These are phyloP conservation scores for Thelonectria blattea DNA, from an alignment of 2,329 filamentous ascomycete species.

Conservation along the genomic window DNA sequence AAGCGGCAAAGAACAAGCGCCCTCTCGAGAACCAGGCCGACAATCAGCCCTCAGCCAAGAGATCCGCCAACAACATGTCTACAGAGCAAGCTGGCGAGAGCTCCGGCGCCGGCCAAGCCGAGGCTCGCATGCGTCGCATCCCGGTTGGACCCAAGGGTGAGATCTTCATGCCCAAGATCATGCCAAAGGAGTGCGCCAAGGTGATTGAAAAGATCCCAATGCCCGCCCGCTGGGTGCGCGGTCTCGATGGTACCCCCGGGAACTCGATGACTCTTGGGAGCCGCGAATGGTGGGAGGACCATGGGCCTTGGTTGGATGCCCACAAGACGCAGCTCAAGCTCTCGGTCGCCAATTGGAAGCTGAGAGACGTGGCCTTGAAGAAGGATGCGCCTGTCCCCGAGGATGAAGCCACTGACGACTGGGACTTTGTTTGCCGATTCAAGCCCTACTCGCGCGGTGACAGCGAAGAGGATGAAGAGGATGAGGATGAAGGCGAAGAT, in stretches of 20 bases:
- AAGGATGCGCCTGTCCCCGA: conserved; percentile 14
- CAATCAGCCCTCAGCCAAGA: no score
- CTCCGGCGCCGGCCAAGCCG: no score
- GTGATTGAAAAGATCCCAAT: no score
- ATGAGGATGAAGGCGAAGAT: no score
- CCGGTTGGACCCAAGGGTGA: no score
- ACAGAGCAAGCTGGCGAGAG: no score
- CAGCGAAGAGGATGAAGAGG: no score
- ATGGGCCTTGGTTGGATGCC: conserved; percentile 25
- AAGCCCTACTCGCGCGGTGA: not conserved
- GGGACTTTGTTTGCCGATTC: conserved; percentile 29
- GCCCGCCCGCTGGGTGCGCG: not conserved
- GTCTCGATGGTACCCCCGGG: conserved; percentile 25
- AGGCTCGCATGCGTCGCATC: not conserved
- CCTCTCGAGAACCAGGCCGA: no score
- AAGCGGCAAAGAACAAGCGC: no score
- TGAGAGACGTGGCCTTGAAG: conserved; percentile 26
- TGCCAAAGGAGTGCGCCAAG: no score
- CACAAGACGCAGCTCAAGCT: conserved; percentile 26
- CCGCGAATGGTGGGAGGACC: conserved; percentile 29
- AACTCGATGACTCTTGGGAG: conserved; percentile 21
- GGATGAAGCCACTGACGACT: conserved; percentile 25
- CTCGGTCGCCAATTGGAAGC: conserved; percentile 25
- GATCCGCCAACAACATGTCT: no score
- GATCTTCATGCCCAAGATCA: no score